Evolutionary conservation across 495 filamentous ascomycete genomes (phyloP).

Genomic region (Xylaria acuta): DNA sequence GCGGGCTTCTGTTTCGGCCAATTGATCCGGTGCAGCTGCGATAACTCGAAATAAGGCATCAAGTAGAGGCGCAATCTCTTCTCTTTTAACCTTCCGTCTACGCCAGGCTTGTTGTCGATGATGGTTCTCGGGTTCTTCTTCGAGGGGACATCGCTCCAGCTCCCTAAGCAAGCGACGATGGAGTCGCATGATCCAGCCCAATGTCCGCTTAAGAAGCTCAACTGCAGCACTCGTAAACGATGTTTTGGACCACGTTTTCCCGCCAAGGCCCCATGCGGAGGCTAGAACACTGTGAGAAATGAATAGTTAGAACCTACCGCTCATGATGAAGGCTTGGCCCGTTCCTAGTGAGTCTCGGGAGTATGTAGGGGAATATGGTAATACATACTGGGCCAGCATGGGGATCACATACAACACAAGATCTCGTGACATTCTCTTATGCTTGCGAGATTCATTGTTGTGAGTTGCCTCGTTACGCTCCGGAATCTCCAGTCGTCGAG

Average conservation of each 20-base stretch:
- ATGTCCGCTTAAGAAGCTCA: conserved; percentile 31
- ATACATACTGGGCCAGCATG: conserved; percentile 33
- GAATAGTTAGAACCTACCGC: background rate
- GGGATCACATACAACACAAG: conserved; percentile 31
- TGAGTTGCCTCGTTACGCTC: conserved; percentile 12
- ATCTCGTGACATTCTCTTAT: conserved; percentile 26
- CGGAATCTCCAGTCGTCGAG: background rate
- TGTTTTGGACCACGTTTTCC: conserved; percentile 21
- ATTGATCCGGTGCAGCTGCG: conserved; percentile 15
- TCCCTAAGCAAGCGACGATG: conserved; percentile 29
- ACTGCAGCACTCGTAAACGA: conserved; percentile 32
- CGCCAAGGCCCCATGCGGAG: conserved; percentile 33
- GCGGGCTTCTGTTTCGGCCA: conserved; percentile 27
- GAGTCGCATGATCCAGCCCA: conserved; percentile 32
- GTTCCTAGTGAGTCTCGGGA: background rate
- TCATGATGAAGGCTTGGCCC: background rate
- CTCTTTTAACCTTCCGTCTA: conserved; percentile 14
- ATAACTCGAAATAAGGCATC: conserved; percentile 23
- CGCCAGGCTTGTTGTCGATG: background rate
- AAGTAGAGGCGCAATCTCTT: conserved; percentile 30
- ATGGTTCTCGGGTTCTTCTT: conserved; percentile 1
- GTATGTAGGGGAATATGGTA: background rate
- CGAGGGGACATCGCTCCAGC: conserved; percentile 8
- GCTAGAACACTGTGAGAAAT: conserved; percentile 23
- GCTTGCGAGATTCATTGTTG: conserved; percentile 22